These are phyloP conservation scores for Ustilago bromivora DNA, from an alignment of 1,284 basidiomycete genomes.

Conservation along the genomic window DNA sequence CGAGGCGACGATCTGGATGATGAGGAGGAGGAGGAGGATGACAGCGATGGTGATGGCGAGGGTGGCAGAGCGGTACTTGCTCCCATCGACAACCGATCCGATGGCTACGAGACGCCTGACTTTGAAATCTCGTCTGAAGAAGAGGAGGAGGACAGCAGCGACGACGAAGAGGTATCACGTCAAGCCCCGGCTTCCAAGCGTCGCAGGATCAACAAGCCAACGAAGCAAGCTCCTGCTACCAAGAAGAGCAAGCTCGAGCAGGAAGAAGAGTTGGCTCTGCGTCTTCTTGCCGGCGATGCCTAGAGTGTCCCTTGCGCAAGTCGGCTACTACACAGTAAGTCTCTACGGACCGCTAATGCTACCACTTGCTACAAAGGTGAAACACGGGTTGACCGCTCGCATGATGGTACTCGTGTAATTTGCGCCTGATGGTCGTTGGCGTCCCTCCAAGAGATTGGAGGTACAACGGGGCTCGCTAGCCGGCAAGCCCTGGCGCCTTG, in stretches of 20 bases:
- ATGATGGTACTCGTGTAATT: slow-evolving; percentile 67
- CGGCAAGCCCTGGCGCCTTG: slow-evolving; percentile 57
- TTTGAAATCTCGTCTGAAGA: slow-evolving; percentile 53
- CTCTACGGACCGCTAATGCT: not conserved
- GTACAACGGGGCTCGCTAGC: slow-evolving; percentile 61
- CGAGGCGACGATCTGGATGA: slow-evolving; percentile 70
- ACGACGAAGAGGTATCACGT: slow-evolving; percentile 25
- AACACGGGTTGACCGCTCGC: slow-evolving; percentile 5
- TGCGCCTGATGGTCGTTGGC: slow-evolving; percentile 58
- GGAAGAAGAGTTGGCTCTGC: slow-evolving; percentile 54
- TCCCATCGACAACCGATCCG: slow-evolving; percentile 52
- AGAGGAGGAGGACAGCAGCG: slow-evolving; percentile 29
- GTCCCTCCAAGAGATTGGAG: slow-evolving; percentile 35
- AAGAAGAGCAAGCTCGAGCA: slow-evolving; percentile 53
- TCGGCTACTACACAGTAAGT: slow-evolving; percentile 16
- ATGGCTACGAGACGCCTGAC: slow-evolving; percentile 66
- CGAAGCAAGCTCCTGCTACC: not conserved
- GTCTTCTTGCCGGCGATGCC: slow-evolving; percentile 49
- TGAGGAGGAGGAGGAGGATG: slow-evolving; percentile 30
- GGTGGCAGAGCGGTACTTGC: slow-evolving; percentile 53
- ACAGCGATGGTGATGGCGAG: slow-evolving; percentile 49
- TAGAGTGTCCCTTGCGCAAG: not conserved
- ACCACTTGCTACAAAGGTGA: not conserved
- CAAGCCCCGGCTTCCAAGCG: slow-evolving; percentile 32
- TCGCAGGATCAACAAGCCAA: slow-evolving; percentile 27